Evolutionary conservation across 768 basidiomycete genomes (phyloP).

Genomic region (Kwoniella heveanensis): DNA sequence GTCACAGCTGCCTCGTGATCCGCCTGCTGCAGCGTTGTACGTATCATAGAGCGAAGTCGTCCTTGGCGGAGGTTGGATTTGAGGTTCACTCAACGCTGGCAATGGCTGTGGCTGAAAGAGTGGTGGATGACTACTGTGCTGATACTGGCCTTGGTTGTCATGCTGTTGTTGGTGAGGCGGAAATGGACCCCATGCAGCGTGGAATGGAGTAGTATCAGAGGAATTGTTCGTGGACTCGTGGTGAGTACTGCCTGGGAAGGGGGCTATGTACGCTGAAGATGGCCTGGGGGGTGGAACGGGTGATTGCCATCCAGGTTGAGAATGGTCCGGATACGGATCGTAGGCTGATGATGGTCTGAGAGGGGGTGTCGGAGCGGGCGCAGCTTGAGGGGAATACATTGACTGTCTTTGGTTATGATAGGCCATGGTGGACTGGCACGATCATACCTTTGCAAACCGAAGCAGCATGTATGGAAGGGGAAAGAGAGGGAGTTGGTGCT

Average conservation of each 20-base stretch:
- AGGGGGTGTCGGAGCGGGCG: neutral
- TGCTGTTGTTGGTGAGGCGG: too few relatives aligned
- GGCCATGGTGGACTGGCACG: neutral
- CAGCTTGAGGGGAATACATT: constrained; percentile 8
- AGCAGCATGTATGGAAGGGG: too few relatives aligned
- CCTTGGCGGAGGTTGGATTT: constrained; percentile 11
- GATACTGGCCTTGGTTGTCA: too few relatives aligned
- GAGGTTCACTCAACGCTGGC: neutral
- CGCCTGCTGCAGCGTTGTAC: too few relatives aligned
- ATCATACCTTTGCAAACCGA: too few relatives aligned
- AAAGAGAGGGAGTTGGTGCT: too few relatives aligned
- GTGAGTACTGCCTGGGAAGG: neutral
- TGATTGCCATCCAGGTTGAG: constrained; percentile 6
- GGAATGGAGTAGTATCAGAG: too few relatives aligned
- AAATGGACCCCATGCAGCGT: too few relatives aligned
- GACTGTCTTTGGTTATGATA: neutral
- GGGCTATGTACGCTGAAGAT: constrained; percentile 15
- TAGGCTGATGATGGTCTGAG: neutral
- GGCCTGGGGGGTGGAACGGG: constrained; percentile 10
- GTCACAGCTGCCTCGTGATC: too few relatives aligned
- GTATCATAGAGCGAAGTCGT: neutral
- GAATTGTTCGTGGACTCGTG: too few relatives aligned
- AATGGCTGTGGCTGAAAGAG: constrained; percentile 3
- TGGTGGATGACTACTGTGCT: neutral
- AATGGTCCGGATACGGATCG: neutral